These are phyloP conservation scores for Saxophila tyrrhenica DNA, from an alignment of 495 filamentous ascomycete genomes.

Conservation along the genomic window DNA sequence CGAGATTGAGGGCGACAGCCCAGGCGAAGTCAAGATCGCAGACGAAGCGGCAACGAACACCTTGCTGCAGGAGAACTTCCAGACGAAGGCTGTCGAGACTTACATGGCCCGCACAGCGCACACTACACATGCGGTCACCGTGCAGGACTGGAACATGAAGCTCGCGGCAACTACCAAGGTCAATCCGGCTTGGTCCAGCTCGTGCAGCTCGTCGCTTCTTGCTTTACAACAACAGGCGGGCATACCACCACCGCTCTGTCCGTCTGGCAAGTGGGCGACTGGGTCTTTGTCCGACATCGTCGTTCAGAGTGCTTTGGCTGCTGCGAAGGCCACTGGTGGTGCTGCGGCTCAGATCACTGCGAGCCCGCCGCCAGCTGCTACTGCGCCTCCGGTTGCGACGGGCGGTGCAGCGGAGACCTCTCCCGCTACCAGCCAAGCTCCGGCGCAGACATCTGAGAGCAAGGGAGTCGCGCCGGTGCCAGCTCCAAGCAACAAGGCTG, in stretches of 20 bases:
- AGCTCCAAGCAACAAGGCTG: neutral
- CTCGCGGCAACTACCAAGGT: neutral
- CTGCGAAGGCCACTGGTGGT: neutral
- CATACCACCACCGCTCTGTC: neutral
- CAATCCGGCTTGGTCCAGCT: neutral
- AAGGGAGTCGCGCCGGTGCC: no score
- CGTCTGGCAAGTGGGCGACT: neutral
- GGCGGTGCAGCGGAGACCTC: no score
- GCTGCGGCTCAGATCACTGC: neutral
- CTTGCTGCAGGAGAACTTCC: neutral
- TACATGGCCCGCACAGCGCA: conserved; percentile 1
- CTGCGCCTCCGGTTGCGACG: neutral
- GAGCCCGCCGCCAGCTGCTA: neutral
- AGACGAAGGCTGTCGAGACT: neutral
- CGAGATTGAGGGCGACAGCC: conserved; percentile 37
- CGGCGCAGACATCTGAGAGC: no score
- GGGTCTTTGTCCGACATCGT: neutral
- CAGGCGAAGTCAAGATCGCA: conserved; percentile 29
- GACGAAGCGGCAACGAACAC: conserved; percentile 28
- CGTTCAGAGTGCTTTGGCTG: neutral
- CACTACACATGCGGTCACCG: neutral
- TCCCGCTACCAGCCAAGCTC: no score
- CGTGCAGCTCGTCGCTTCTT: neutral
- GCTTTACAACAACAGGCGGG: neutral
- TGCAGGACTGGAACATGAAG: neutral